Base-by-base conservation (phyloP, 2,329 filamentous ascomycete species). In the Fulvia fulva region DNA sequence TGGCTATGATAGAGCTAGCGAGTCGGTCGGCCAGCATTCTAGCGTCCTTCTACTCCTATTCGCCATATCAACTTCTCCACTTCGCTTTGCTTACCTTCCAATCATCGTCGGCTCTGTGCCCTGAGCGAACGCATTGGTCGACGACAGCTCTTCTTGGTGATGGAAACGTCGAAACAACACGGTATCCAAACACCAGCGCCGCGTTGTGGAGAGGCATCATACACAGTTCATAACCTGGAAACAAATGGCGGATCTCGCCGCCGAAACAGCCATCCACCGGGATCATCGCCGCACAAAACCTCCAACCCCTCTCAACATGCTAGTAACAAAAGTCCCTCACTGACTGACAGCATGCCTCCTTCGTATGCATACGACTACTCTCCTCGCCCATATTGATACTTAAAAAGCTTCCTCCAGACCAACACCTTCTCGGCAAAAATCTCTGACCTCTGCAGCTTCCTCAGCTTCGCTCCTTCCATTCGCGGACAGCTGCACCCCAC, bases 31-130 rank as follows among this genome's bases (percentile, higher is more conserved):
- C 12, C 25, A 50, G 47, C 47, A 30, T 50, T 50, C 47, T 50
- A 50, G 47, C 47, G 47, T 50, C 23, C 26, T 50, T 50, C 47
- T 32, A 50, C 26, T 50, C 47, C 47, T 30, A 41, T 41, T 41
- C 37, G 37, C 37, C 19, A 41, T 41, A n/a, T 19, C 37, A 19
- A 7, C 37, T 41, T 50, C n/a, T 50, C 21, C 21, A 25, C 23
- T 23, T 46, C 21, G 44, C 16, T 1, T 2, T 28, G 26, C 46
- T 50, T 28, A 12, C 3, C 25, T 16, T 1, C 9, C 23, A 50
- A 28, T 50, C 23, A 50, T 30, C 7, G 22, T 32, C 46, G 46
- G 11, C 25, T 11, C 12, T 12, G 14, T 41, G 37, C 37, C 4
- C 19, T 5, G 16, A 16, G 8, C 37, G n/a, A 19, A 1, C 14